Conservation (phyloP, 192 early-diverging fungal genomes). For the Coemansia umbellata region DNA sequence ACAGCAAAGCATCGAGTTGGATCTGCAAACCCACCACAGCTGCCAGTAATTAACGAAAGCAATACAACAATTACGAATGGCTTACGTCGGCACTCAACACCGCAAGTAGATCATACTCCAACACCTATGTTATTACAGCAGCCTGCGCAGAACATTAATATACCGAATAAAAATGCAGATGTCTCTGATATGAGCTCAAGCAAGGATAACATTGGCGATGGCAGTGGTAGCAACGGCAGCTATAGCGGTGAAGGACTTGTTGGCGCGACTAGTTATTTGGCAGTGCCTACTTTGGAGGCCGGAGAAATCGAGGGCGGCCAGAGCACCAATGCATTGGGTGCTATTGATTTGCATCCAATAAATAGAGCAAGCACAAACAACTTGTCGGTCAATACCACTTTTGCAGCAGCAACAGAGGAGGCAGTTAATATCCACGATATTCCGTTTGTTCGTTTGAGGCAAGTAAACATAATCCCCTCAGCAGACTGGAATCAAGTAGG, state of each 20-base stretch:
- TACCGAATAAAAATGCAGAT: no score
- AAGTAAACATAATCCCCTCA: not conserved
- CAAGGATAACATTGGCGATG: no score
- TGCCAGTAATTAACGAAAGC: no score
- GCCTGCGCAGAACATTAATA: not conserved
- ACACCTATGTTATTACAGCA: no score
- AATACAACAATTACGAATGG: no score
- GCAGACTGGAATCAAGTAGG: constrained; percentile 19
- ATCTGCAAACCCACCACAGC: no score
- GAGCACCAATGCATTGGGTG: not conserved
- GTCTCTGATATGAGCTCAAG: no score
- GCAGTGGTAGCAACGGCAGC: no score
- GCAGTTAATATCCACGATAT: not conserved
- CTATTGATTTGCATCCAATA: not conserved
- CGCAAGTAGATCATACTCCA: not conserved
- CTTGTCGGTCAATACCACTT: not conserved
- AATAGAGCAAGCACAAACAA: not conserved
- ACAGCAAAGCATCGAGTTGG: not conserved
- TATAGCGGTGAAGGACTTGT: no score
- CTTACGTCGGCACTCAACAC: no score
- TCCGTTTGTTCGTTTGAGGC: constrained; percentile 18
- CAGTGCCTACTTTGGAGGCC: no score
- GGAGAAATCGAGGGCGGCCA: not conserved
- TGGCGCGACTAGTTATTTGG: no score
- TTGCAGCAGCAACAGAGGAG: not conserved